Conservation (phyloP, 441 rosid genomes). For the Breynia disticha region DNA sequence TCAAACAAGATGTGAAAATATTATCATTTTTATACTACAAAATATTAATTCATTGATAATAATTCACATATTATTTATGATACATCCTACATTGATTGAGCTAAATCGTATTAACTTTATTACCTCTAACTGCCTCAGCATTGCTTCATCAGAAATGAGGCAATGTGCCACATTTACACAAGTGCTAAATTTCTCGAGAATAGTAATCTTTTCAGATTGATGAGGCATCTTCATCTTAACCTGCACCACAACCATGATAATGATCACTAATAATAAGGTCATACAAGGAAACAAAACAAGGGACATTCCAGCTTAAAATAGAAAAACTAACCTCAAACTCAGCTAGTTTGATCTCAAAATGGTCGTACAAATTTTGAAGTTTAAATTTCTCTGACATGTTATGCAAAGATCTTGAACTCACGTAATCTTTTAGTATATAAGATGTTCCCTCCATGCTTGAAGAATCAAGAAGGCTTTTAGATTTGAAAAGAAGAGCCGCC, state of each 20-base stretch:
- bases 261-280: constrained; percentile 7
- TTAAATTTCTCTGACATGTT: constrained; percentile 26
- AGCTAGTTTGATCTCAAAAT: constrained; percentile 43
- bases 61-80: no score
- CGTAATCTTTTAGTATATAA: constrained; percentile 22
- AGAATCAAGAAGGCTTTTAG: constrained; percentile 25
- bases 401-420: constrained; percentile 23
- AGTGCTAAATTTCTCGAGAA: constrained; percentile 57
- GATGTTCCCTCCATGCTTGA: constrained; percentile 31
- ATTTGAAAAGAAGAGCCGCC: constrained; percentile 41
- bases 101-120: background rate
- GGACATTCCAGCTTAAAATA: constrained; percentile 10
- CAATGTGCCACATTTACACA: constrained; percentile 42
- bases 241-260: constrained; percentile 30
- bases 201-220: constrained; percentile 27
- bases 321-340: constrained; percentile 50
- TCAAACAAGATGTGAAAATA: no score
- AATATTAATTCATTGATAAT: no score
- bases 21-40: no score
- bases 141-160: constrained; percentile 58
- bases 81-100: no score
- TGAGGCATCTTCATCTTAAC: constrained; percentile 34
- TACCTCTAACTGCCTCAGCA: constrained; percentile 79
- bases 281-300: constrained; percentile 15
- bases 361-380: constrained; percentile 48